Conservation (phyloP, 345 rosid genomes). For the Citropsis articulata region DNA sequence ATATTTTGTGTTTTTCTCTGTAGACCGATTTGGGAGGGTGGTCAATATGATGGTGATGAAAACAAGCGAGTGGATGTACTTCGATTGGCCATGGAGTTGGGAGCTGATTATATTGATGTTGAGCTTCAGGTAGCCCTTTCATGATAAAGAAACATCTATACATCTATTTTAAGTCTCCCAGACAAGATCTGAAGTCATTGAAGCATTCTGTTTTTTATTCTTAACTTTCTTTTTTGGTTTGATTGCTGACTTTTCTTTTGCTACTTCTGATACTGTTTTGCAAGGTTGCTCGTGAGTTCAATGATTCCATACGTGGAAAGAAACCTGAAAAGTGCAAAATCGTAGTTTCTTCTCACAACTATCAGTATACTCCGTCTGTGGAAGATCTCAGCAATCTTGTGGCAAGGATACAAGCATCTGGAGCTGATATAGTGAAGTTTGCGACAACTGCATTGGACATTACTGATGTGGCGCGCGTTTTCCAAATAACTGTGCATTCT, state of each 20-base stretch:
- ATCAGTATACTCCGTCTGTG: slow-evolving; percentile 71
- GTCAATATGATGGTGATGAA: slow-evolving; percentile 87
- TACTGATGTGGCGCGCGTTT: slow-evolving; percentile 81
- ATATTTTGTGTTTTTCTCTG: slow-evolving; percentile 15
- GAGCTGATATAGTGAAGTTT: slow-evolving; percentile 92
- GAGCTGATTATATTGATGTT: slow-evolving; percentile 92
- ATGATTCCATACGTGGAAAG: slow-evolving; percentile 49
- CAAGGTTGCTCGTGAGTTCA: slow-evolving; percentile 76
- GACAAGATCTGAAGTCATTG: neutral
- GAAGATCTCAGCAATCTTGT: slow-evolving; percentile 84
- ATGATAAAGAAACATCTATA: neutral
- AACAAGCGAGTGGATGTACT: slow-evolving; percentile 56
- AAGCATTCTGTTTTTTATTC: neutral
- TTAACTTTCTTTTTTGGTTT: neutral
- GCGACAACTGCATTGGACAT: slow-evolving; percentile 87
- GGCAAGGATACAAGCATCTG: slow-evolving; percentile 63
- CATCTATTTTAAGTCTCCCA: neutral
- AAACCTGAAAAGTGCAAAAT: slow-evolving; percentile 69
- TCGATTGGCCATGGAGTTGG: slow-evolving; percentile 79
- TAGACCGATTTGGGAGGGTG: slow-evolving; percentile 98
- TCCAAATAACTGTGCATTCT: slow-evolving; percentile 76
- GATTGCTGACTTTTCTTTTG: neutral
- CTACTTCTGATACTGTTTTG: neutral
- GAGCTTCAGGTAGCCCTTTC: slow-evolving; percentile 75
- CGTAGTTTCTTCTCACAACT: slow-evolving; percentile 88